These are phyloP conservation scores for Podospora sp. DNA, from an alignment of 495 filamentous ascomycete genomes.

Conservation along the genomic window DNA sequence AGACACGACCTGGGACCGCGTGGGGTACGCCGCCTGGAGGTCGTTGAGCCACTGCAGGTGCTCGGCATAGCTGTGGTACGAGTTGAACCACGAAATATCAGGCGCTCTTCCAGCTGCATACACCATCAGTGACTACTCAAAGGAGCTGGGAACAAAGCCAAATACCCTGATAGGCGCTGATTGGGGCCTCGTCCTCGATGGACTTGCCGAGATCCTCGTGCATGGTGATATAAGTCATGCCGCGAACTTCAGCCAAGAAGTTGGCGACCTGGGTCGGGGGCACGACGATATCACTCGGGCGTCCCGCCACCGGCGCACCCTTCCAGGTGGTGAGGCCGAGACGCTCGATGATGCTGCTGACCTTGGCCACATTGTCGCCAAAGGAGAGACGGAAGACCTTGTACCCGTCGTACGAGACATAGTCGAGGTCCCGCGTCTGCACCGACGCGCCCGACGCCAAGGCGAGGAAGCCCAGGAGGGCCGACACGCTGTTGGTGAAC, in stretches of 20 bases:
- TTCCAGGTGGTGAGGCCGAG: slow-evolving; percentile 38
- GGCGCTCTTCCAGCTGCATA: slow-evolving; percentile 18
- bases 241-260: slow-evolving; percentile 28
- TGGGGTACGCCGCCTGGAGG: slow-evolving; percentile 48
- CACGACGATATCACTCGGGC: slow-evolving; percentile 35
- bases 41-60: slow-evolving; percentile 55
- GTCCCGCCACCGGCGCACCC: slow-evolving; percentile 28
- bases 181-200: slow-evolving; percentile 30
- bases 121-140: not conserved
- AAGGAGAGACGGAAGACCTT: slow-evolving; percentile 36
- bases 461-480: slow-evolving; percentile 17
- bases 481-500: slow-evolving; percentile 5
- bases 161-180: slow-evolving; percentile 31
- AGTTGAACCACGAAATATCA: slow-evolving; percentile 54
- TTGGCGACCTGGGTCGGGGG: slow-evolving; percentile 29
- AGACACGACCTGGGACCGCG: slow-evolving; percentile 53
- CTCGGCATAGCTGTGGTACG: slow-evolving; percentile 57
- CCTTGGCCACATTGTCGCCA: slow-evolving; percentile 28
- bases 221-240: slow-evolving; percentile 30
- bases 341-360: slow-evolving; percentile 30
- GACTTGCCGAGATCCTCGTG: slow-evolving; percentile 37
- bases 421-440: slow-evolving; percentile 12
- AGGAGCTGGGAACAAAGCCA: not conserved
- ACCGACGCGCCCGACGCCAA: slow-evolving; percentile 20
- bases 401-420: slow-evolving; percentile 31